phyloP scores from a whole-genome alignment of 2,329 filamentous ascomycete species.

The Purpureocillium takamizusanense region DNA sequence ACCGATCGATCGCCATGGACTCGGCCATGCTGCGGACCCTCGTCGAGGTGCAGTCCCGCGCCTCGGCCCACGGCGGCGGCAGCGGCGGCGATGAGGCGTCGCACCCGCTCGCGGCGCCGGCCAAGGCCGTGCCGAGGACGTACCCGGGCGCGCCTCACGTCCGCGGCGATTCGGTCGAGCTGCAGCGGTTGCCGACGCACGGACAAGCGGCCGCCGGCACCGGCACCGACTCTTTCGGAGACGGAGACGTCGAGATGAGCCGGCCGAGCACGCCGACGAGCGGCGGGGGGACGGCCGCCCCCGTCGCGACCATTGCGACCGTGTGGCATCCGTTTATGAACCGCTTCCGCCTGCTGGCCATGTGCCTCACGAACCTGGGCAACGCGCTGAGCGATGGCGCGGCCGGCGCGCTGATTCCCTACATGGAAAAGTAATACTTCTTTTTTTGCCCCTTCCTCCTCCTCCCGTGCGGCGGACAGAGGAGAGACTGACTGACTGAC shows the following conservation, averaged over 20 bases:
- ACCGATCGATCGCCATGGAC: slow-evolving; percentile 18
- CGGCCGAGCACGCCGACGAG: slow-evolving; percentile 40
- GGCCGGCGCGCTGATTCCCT: slow-evolving; percentile 70
- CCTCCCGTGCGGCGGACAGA: not conserved
- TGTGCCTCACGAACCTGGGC: slow-evolving; percentile 56
- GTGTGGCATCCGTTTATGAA: slow-evolving; percentile 58
- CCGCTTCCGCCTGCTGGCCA: slow-evolving; percentile 55
- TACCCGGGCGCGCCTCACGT: slow-evolving; percentile 27
- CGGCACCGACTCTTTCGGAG: slow-evolving; percentile 5
- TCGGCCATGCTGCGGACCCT: slow-evolving; percentile 21
- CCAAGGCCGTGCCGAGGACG: slow-evolving; percentile 26
- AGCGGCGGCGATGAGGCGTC: slow-evolving; percentile 9
- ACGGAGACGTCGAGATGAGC: slow-evolving; percentile 42
- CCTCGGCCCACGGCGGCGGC: slow-evolving; percentile 7
- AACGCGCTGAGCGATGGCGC: slow-evolving; percentile 69
- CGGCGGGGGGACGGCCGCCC: slow-evolving; percentile 19
- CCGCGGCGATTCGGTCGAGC: slow-evolving; percentile 16
- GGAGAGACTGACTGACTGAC: not conserved
- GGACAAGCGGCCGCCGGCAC: not conserved
- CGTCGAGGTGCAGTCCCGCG: slow-evolving; percentile 19
- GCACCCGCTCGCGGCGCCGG: slow-evolving; percentile 18
- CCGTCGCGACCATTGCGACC: slow-evolving; percentile 41
- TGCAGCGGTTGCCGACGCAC: slow-evolving; percentile 13
- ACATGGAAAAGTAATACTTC: slow-evolving; percentile 53
- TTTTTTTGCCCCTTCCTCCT: not conserved